phyloP scores from a whole-genome alignment of 2,329 filamentous ascomycete species.

The Blumeria graminis region DNA sequence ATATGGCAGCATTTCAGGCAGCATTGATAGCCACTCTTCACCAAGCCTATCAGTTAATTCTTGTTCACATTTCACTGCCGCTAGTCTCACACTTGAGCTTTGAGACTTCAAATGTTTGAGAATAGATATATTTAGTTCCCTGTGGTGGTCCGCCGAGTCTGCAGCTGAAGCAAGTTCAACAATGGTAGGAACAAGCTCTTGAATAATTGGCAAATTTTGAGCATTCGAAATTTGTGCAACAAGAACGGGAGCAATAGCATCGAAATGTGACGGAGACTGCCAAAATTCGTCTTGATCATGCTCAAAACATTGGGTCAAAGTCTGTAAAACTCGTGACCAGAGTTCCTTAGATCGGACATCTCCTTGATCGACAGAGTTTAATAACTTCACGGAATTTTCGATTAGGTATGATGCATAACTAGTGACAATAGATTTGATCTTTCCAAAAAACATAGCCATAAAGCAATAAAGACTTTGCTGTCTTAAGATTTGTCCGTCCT shows the following conservation, averaged over 20 bases:
- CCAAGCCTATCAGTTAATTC: slow-evolving; percentile 56
- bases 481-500: slow-evolving; percentile 31
- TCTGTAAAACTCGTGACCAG: slow-evolving; percentile 44
- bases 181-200: slow-evolving; percentile 46
- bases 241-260: slow-evolving; percentile 42
- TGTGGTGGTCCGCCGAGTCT: slow-evolving; percentile 72
- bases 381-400: slow-evolving; percentile 44
- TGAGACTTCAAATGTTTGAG: slow-evolving; percentile 58
- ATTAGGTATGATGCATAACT: slow-evolving; percentile 71
- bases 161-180: slow-evolving; percentile 59
- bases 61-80: slow-evolving; percentile 62
- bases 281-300: slow-evolving; percentile 91
- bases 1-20: slow-evolving; percentile 89
- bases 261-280: slow-evolving; percentile 77
- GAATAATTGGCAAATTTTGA: slow-evolving; percentile 18
- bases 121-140: slow-evolving; percentile 58
- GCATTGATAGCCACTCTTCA: slow-evolving; percentile 76
- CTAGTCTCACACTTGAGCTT: slow-evolving; percentile 46
- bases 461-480: slow-evolving; percentile 64
- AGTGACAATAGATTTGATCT: slow-evolving; percentile 81
- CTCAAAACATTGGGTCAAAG: slow-evolving; percentile 53
- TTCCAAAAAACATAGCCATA: slow-evolving; percentile 54
- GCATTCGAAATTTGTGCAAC: slow-evolving; percentile 38
- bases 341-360: slow-evolving; percentile 31
- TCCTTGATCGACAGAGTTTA: slow-evolving; percentile 23